A percentile compares a stretch with the other conserved stretches of the same genome.
These are phyloP conservation scores for Colletotrichum graminicola DNA, from an alignment of 2,329 filamentous ascomycete species.

Conservation along the genomic window DNA sequence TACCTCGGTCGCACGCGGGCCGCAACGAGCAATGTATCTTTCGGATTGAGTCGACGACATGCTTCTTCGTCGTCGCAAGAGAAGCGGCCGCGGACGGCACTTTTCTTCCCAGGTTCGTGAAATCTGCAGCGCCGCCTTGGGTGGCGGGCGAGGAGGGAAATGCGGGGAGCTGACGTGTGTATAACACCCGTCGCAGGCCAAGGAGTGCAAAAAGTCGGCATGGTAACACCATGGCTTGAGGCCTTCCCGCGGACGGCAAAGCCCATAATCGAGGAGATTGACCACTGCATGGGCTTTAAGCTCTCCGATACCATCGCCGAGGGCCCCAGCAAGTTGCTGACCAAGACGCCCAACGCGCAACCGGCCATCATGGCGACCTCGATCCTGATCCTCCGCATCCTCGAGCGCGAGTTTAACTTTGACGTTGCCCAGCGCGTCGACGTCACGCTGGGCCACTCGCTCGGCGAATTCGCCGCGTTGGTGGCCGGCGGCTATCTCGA, in stretches of 20 bases:
- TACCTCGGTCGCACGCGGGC: slow-evolving; percentile 31
- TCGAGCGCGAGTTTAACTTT: slow-evolving; percentile 89
- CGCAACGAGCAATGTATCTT: slow-evolving; percentile 43
- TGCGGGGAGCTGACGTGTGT: neutral
- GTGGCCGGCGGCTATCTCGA: slow-evolving; percentile 85
- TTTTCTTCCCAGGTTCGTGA: slow-evolving; percentile 69
- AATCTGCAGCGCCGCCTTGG: neutral
- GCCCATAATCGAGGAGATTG: slow-evolving; percentile 87
- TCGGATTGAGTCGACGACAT: slow-evolving; percentile 43
- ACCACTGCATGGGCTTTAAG: slow-evolving; percentile 78
- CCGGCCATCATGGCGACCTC: slow-evolving; percentile 97
- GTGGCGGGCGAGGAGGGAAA: neutral
- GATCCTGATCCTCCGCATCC: slow-evolving; percentile 86
- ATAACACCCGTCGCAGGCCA: slow-evolving; percentile 68
- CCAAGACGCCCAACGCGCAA: slow-evolving; percentile 87
- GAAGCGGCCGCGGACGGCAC: slow-evolving; percentile 63
- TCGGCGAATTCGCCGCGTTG: slow-evolving; percentile 93
- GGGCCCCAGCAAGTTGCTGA: slow-evolving; percentile 82
- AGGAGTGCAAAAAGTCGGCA: slow-evolving; percentile 89
- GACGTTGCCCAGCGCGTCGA: slow-evolving; percentile 77
- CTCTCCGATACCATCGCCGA: slow-evolving; percentile 83
- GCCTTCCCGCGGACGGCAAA: slow-evolving; percentile 84
- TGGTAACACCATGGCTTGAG: slow-evolving; percentile 87
- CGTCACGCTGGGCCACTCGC: slow-evolving; percentile 87
- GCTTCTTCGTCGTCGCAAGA: slow-evolving; percentile 53